A percentile compares a stretch with the other conserved stretches of the same genome.
These are phyloP conservation scores for Vigna unguiculata DNA, from an alignment of 306 rosid genomes.

Conservation along the genomic window DNA sequence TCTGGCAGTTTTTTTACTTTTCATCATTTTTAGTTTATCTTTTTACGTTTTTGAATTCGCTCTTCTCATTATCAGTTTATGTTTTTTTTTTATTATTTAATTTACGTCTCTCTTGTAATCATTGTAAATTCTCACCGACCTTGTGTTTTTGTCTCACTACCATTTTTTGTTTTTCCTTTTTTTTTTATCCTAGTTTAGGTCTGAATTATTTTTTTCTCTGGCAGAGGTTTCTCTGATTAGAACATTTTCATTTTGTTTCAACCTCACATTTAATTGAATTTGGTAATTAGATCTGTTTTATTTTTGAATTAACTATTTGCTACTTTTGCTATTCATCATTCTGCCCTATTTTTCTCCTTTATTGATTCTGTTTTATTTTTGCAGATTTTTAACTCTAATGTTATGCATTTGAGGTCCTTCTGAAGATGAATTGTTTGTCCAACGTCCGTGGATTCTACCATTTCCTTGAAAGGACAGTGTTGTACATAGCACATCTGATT, in stretches of 20 bases:
- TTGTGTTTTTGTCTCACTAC: neutral
- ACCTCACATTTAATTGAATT: neutral
- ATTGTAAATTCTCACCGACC: neutral
- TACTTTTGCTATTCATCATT: constrained; percentile 9
- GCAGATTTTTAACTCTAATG: constrained; percentile 48
- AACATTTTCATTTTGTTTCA: neutral
- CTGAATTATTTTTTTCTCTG: neutral
- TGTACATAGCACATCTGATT: constrained; percentile 52
- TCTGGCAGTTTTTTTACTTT: neutral
- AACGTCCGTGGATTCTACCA: constrained; percentile 45
- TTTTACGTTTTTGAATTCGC: neutral
- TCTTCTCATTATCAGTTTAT: neutral
- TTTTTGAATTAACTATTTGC: neutral
- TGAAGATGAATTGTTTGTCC: constrained; percentile 47
- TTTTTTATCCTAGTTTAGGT: too few relatives aligned
- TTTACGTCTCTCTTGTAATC: neutral
- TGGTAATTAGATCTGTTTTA: constrained; percentile 24
- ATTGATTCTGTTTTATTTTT: constrained; percentile 35
- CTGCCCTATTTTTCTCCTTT: neutral
- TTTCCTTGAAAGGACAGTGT: constrained; percentile 41
- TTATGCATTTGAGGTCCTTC: constrained; percentile 40
- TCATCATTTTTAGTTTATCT: too few relatives aligned
- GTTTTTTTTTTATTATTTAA: neutral
- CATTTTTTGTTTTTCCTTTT: neutral
- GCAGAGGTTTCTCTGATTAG: constrained; percentile 4